Evolutionary conservation across 2,329 filamentous ascomycete genomes (phyloP).

Genomic region (Cladosporium sp.): DNA sequence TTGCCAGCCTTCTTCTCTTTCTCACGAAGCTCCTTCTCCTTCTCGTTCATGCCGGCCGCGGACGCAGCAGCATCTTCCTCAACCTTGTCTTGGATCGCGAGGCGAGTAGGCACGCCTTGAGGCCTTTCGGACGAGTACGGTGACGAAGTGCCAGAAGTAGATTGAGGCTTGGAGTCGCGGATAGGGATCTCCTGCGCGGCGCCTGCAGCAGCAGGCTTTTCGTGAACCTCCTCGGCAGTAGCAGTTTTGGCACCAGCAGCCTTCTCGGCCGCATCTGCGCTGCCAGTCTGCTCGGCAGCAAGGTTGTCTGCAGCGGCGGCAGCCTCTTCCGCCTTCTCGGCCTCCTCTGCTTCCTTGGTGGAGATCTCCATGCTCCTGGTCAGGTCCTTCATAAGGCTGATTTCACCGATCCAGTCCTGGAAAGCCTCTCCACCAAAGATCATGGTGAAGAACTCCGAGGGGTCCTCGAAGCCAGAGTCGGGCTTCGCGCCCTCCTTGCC

Average conservation of each 20-base stretch:
- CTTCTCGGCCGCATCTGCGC: slow-evolving; percentile 22
- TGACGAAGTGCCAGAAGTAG: slow-evolving; percentile 46
- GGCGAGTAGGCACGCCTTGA: slow-evolving; percentile 70
- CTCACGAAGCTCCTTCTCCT: slow-evolving; percentile 74
- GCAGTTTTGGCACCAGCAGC: slow-evolving; percentile 2
- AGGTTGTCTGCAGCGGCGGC: slow-evolving; percentile 52
- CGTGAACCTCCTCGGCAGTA: slow-evolving; percentile 22
- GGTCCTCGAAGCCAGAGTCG: slow-evolving; percentile 88
- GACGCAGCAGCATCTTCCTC: slow-evolving; percentile 72
- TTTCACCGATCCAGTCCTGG: slow-evolving; percentile 94
- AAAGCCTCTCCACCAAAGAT: slow-evolving; percentile 98
- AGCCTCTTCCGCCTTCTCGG: slow-evolving; percentile 55
- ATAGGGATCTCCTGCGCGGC: slow-evolving; percentile 30
- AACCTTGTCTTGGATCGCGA: slow-evolving; percentile 84
- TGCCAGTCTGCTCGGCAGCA: slow-evolving; percentile 35
- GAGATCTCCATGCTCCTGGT: slow-evolving; percentile 99
- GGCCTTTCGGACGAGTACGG: slow-evolving; percentile 43
- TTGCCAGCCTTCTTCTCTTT: slow-evolving; percentile 89
- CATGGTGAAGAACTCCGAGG: slow-evolving; percentile 95
- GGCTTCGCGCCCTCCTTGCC: slow-evolving; percentile 95
- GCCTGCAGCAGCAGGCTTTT: slow-evolving; percentile 21
- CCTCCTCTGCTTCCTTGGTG: slow-evolving; percentile 76
- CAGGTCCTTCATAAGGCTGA: slow-evolving; percentile 96
- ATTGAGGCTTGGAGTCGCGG: slow-evolving; percentile 26
- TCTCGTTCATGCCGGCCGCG: slow-evolving; percentile 66